Evolutionary conservation across 352 stramenopile species (phyloP).

Genomic region (Globisporangium nunn): DNA sequence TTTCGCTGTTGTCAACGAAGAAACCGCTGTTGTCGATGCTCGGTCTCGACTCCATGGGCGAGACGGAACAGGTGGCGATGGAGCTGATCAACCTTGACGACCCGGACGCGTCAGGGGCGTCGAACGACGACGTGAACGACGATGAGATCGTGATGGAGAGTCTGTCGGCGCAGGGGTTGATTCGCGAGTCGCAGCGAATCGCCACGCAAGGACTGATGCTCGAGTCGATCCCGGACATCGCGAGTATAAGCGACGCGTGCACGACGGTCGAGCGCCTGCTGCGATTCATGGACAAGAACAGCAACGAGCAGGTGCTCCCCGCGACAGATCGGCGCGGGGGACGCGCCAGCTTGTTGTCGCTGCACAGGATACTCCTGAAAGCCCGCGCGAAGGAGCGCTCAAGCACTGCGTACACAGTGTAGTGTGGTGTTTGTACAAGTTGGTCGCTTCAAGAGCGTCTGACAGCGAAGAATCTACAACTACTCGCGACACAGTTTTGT

Average conservation of each 20-base stretch:
- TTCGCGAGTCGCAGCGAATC: constrained; percentile 31
- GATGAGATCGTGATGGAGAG: constrained; percentile 61
- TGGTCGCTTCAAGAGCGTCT: too few relatives aligned
- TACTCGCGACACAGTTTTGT: too few relatives aligned
- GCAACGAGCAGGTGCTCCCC: constrained; percentile 15
- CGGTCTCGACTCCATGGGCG: constrained; percentile 24
- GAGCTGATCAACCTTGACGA: constrained; percentile 42
- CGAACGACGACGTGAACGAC: constrained; percentile 23
- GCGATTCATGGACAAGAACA: constrained; percentile 30
- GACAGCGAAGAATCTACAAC: too few relatives aligned
- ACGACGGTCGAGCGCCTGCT: constrained; percentile 31
- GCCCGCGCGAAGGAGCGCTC: constrained; percentile 31
- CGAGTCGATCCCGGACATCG: constrained; percentile 21
- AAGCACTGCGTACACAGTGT: constrained; percentile 17
- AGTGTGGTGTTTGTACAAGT: not conserved
- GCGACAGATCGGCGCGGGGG: constrained; percentile 32
- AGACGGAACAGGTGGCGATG: constrained; percentile 21
- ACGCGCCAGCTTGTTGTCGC: constrained; percentile 34
- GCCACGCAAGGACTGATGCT: constrained; percentile 13
- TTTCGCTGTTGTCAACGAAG: constrained; percentile 17
- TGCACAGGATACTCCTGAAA: constrained; percentile 49
- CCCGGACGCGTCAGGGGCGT: constrained; percentile 14
- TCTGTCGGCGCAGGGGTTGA: constrained; percentile 40
- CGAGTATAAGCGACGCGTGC: constrained; percentile 29
- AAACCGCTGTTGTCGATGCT: constrained; percentile 21